Evolutionary conservation across 768 basidiomycete genomes (phyloP), one percentile per base, ranked within the genome.

Genomic region (Macrolepiota fuliginosa): DNA sequence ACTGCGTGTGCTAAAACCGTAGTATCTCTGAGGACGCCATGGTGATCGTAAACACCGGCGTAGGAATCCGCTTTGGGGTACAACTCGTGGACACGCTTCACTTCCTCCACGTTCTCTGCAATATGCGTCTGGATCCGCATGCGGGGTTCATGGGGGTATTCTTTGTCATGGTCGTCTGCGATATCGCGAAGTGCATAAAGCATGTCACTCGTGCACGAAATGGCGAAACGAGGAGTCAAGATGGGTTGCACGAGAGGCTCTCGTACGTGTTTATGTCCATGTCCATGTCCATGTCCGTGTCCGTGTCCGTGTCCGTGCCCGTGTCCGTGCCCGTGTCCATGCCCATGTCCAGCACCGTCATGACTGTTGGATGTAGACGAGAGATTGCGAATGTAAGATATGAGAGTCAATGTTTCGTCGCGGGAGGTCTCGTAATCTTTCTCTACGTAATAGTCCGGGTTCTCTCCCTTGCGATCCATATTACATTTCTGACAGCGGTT

Each of bases 191-290:
- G 79, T 4, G 76, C 73, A 0, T 68, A 49, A 54, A 98, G 81
- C 32, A 96, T 84, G n/a, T 83, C 76, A 13, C 79, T 72, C 0
- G 94, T 86, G 73, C 94, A 96, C 11, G 92, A 88, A 62, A 98
- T 90, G 24, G 96, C 96, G 72, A 98, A 98, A n/a, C 96, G 91
- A 13, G 96, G 96, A 0, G 96, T 98, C 45, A 98, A 76, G 68
- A 94, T 87, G 4, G 96, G 96, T 58, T 91, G 91, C 10, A 98
- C 90, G 6, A 96, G 84, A 1, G 85, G 80, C 61, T 80, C 77
- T 51, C 70, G 68, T 36, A 53, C 35, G 24, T 67, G 63, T 24
- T 32, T 32, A 7, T 32, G 29, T 3, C 29, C 29, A 32, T 32
- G 29, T 32, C 72, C 64, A 24, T n/a, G n/a, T n/a, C n/a, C n/a